Evolutionary conservation across 192 early-diverging fungal species (phyloP), one percentile per base, ranked within the genome.

Genomic region (Lobulomyces angularis): DNA sequence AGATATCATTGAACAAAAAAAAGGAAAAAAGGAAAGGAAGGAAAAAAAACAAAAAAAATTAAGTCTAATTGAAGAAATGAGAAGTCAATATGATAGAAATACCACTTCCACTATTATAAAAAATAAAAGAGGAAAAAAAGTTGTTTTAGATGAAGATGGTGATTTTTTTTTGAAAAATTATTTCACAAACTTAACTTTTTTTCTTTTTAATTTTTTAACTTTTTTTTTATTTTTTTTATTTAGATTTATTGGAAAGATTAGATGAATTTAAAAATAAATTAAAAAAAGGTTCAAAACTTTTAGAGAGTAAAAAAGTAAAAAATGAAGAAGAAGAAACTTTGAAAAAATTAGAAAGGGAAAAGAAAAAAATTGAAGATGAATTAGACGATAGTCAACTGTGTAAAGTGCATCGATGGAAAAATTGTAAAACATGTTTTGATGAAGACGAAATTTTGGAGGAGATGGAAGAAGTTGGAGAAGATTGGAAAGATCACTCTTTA

Each of bases 401-500:
- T 51, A 32, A 62, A 16, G 57, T 88, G 9, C 87, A 90, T 49
- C 69, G 68, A 8, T 61, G 84, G 5, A 62, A 55, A 2, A 57
- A 57, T n/a, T 90, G 86, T 49, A 55, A 76, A 35, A 79, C 79
- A 7, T 90, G 87, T 53, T 34, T 58, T 27, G 65, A 76, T 25
- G n/a, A n/a, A n/a, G n/a, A n/a, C n/a, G n/a, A n/a, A 64, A 62
- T 1, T 75, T 68, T 37, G 66, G 40, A 53, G 18, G 44, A 56
- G 8, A 56, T 68, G 3, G 55, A 57, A 1, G 60, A 68, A 2
- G 67, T 26, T 0, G 64, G 53, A 26, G 46, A 74, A 26, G 74
- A 68, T 21, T 95, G 91, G 91, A 71, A 90, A 51, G 55, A 64
- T 8, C 82, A 87, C 41, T 70, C 68, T 11, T 64, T 94, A 3